Evolutionary conservation across 306 rosid species (phyloP).

Genomic region (Vigna trinervia): DNA sequence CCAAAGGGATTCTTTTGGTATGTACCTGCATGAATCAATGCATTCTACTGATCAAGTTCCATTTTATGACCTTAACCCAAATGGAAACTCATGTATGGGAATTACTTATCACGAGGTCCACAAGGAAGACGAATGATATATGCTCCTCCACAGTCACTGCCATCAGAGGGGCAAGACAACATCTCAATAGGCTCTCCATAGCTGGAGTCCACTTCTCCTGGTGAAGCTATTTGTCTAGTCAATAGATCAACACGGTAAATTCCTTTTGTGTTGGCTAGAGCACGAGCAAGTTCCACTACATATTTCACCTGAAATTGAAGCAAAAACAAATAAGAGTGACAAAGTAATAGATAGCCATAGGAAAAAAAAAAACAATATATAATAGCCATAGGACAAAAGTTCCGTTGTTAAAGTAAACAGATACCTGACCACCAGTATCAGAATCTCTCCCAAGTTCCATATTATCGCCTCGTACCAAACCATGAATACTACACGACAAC

Average conservation of each 20-base stretch:
- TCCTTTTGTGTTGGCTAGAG: slow-evolving; percentile 78
- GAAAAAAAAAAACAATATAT: neutral
- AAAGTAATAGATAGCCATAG: neutral
- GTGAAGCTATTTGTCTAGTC: slow-evolving; percentile 74
- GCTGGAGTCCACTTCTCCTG: slow-evolving; percentile 65
- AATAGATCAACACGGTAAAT: slow-evolving; percentile 77
- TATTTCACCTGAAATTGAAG: slow-evolving; percentile 64
- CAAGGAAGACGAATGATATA: slow-evolving; percentile 81
- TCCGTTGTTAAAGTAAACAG: neutral
- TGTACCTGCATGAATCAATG: slow-evolving; percentile 55
- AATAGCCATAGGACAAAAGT: neutral
- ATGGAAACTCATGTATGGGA: neutral
- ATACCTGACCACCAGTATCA: slow-evolving; percentile 89
- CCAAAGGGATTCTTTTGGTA: slow-evolving; percentile 84
- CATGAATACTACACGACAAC: slow-evolving; percentile 64
- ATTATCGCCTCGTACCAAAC: slow-evolving; percentile 83
- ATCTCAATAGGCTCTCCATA: slow-evolving; percentile 87
- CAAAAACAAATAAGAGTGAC: neutral
- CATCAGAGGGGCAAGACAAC: slow-evolving; percentile 71
- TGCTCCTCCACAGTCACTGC: slow-evolving; percentile 74
- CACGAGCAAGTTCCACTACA: slow-evolving; percentile 82
- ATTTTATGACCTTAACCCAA: neutral
- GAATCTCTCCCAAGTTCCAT: slow-evolving; percentile 94
- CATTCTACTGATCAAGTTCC: neutral
- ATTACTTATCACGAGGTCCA: slow-evolving; percentile 69